These are phyloP conservation scores for Phanerochaete carnosa DNA, from an alignment of 768 basidiomycete genomes.

Conservation along the genomic window DNA sequence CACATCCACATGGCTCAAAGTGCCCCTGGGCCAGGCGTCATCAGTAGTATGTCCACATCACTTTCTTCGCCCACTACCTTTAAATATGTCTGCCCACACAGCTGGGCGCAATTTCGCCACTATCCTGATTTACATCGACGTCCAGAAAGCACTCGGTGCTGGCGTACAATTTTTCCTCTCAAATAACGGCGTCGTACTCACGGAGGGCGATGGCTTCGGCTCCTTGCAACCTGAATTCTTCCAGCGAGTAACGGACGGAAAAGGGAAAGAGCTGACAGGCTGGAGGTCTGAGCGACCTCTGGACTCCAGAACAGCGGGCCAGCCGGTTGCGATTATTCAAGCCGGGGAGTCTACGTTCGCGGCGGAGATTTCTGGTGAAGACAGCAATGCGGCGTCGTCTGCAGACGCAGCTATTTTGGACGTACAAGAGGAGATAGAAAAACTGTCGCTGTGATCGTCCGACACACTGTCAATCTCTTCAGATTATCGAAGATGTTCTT, in stretches of 20 bases:
- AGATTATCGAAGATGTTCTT: too few species aligned
- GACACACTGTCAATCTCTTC: too few species aligned
- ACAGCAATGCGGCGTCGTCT: neutral
- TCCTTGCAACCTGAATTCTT: conserved; percentile 65
- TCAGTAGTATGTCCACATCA: conserved; percentile 58
- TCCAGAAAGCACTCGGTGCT: conserved; percentile 62
- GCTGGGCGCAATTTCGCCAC: conserved; percentile 81
- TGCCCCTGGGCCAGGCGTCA: conserved; percentile 57
- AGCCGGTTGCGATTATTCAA: neutral
- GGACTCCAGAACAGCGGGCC: neutral
- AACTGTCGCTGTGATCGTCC: neutral
- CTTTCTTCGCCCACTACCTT: neutral
- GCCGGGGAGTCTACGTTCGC: neutral
- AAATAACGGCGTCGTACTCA: conserved; percentile 85
- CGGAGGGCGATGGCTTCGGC: conserved; percentile 69
- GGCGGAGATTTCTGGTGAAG: neutral
- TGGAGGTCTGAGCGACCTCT: conserved; percentile 21
- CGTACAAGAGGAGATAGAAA: neutral
- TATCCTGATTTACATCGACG: conserved; percentile 79
- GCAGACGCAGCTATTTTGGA: too few species aligned
- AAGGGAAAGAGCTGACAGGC: conserved; percentile 25
- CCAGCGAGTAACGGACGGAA: conserved; percentile 55
- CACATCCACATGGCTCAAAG: conserved; percentile 93
- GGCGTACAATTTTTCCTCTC: conserved; percentile 78
- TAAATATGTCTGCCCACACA: conserved; percentile 28